These are phyloP conservation scores for Gonapodya sp. DNA, from an alignment of 192 early-diverging fungal genomes.

Conservation along the genomic window DNA sequence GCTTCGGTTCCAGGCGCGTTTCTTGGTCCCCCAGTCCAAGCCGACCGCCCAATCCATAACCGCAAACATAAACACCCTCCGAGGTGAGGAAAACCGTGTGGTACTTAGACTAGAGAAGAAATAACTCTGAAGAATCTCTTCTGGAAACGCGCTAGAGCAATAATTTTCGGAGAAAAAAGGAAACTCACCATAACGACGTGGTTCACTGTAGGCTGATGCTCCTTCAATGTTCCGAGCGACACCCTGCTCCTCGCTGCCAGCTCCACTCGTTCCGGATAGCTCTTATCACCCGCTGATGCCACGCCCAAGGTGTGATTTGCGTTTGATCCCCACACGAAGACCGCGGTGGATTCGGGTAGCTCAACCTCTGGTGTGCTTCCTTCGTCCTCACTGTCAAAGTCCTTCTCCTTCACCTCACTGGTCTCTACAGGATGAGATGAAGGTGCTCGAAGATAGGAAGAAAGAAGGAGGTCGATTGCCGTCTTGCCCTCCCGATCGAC, in stretches of 20 bases:
- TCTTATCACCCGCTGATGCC: neutral
- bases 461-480: constrained; percentile 36
- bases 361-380: neutral
- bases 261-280: neutral
- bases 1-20: constrained; percentile 19
- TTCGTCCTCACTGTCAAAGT: constrained; percentile 21
- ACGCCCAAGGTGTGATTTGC: constrained; percentile 30
- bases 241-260: neutral
- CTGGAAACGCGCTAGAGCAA: neutral
- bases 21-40: constrained; percentile 53
- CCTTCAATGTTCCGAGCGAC: neutral
- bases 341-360: neutral
- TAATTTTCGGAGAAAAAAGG: no score
- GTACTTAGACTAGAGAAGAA: constrained; percentile 42
- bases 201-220: neutral
- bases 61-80: constrained; percentile 38
- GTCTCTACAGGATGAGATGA: constrained; percentile 3
- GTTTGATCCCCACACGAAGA: constrained; percentile 24
- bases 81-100: constrained; percentile 47
- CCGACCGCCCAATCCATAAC: constrained; percentile 60
- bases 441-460: neutral
- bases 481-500: constrained; percentile 41
- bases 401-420: neutral
- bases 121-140: neutral
- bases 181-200: neutral